Evolutionary conservation across 495 filamentous ascomycete genomes (phyloP), one percentile per base, ranked within the genome.

Genomic region (Hypoxylon perforatum): DNA sequence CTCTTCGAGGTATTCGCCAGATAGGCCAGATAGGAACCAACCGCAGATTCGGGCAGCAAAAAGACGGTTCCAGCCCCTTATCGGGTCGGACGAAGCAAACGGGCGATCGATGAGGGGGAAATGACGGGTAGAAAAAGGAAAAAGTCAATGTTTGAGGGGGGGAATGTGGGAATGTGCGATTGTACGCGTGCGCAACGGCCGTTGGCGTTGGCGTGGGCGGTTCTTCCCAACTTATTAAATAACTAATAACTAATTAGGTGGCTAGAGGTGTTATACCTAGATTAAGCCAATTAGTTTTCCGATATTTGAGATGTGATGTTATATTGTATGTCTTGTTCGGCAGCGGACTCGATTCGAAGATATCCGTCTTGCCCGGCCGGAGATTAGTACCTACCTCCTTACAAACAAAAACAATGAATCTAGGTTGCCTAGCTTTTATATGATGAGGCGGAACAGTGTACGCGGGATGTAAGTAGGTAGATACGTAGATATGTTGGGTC

Each of bases 201-300:
- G 35, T 41, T 51, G 41, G 39, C 33, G 46, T 15, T 35, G 21
- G 47, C n/a, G 11, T 19, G 6, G 23, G 25, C 28, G 14, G 15
- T 57, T 25, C n/a, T 60, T 54, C 48, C 47, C 28, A 58, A 17
- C 39, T 64, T 53, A 51, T 51, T 57, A 57, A 41, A 3, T 28
- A 28, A 3, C 30, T 33, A 33, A 33, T 4, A 33, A 33, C 30
- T 33, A 33, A 10, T 3, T 28, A 28, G 25, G 7, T 28, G 25
- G 3, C 3, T 28, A 28, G 25, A 28, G 3, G 38, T 41, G 17
- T 41, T 22, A 44, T 49, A 36, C 49, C 55, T 50, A 60, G 54
- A 53, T 54, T 48, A 65, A 49, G 17, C 42, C 56, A 60, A 60
- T 65, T 65, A 39, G 61, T 38, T 11, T 55, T 50, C 46, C 33